Evolutionary conservation across 768 basidiomycete genomes (phyloP), one percentile per base, ranked within the genome.

Genomic region (Tylopilus balloui): DNA sequence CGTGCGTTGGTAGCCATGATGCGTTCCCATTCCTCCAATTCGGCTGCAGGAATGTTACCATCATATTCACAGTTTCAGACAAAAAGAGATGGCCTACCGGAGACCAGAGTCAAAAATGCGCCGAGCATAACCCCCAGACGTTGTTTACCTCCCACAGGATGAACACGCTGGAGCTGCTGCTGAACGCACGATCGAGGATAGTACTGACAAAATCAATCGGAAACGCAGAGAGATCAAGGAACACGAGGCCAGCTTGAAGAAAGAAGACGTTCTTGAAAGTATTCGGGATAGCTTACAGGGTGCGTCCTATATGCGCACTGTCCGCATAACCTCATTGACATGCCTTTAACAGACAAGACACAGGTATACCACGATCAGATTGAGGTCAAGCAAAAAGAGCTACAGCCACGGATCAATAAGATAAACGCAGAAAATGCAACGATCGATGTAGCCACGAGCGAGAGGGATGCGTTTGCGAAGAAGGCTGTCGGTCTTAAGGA

Each of bases 281-380:
- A 91, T 98, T 29, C 70, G 84, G 63, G 75, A 97, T 58, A 82
- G 90, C 52, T 70, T 98, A 52, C 94, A 90, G 72, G 95, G 93
- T 88, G 17, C 11, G 20, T 41, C 24, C 4, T 35, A 17, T 36
- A n/a, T 38, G 6, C 25, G 27, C 11, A 1, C 13, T 1, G 4
- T 23, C 12, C 19, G n/a, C 9, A 9, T 38, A 11, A n/a, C n/a
- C n/a, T 32, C 19, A 25, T 19, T 19, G 25, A 51, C 32, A 11
- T n/a, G 6, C 11, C 14, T 14, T 20, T 17, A 15, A 11, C 60
- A 97, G 95, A 92, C 69, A 97, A 97, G 71, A 98, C 95, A 1
- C 92, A 92, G 57, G 83, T 81, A 3, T 96, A 94, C 73, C 87
- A 95, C 50, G 84, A 88, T 45, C 83, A 97, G 68, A 97, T 97